Base-by-base conservation (phyloP, 805 yeast species). In the Metschnikowia cubensis region DNA sequence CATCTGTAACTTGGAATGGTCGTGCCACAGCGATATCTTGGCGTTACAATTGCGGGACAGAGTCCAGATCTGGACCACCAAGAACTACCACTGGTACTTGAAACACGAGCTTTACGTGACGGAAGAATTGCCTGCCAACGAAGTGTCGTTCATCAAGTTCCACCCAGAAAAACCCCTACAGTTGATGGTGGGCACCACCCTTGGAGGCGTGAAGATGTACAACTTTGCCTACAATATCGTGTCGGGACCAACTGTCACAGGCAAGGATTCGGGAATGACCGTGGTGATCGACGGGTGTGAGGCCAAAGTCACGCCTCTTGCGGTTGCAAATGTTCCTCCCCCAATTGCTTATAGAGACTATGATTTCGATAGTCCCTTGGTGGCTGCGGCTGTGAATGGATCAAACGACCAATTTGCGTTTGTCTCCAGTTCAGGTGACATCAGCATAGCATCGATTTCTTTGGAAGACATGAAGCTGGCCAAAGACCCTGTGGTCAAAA, bases 81-180 rank as follows among this genome's bases (percentile, higher is more conserved):
- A 88, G 63, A 94, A 94, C 67, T 94, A 91, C 67, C 95, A 91
- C 63, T 94, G 99, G 99, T 90, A 87, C 67, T 75, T 91, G 58
- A 94, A 94, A 62, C 95, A 87, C 66, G 95, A 87, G 60, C 67
- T 91, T 2, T 58, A 59, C 49, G 64, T 73, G 8, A 55, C 59
- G 32, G 35, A 34, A 1, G 64, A 61, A 21, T 67, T 64, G 35
- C 55, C 58, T 2, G 48, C 51, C 11, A 64, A 66, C 41, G 61
- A 66, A 35, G 67, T 79, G 21, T 17, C 56, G 4, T 83, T 76
- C 59, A 70, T 80, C 45, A 80, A 77, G 61, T 94, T 96, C 83
- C 97, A 92, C 63, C 92, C 95, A 1, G 98, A 91, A 63, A 87
- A 88, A 63, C 89, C 95, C 1, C 76, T 84, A 37, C 83, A 87